These are phyloP conservation scores for Xylaria acuta DNA, from an alignment of 495 filamentous ascomycete genomes.

Conservation along the genomic window DNA sequence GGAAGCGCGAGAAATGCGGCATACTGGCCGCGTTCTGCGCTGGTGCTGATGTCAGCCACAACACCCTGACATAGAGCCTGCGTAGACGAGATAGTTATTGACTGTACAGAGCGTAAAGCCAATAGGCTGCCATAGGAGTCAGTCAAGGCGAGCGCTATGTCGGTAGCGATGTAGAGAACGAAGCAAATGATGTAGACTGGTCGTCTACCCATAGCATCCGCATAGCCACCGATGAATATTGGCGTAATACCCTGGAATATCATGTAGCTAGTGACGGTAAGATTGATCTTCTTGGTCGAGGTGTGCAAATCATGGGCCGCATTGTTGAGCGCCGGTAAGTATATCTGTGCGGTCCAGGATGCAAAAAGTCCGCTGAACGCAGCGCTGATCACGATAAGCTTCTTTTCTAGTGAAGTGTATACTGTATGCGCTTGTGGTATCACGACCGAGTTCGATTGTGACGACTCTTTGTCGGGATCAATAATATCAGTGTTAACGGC, in stretches of 20 bases:
- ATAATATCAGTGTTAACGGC: background rate
- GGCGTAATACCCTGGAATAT: slow-evolving; percentile 66
- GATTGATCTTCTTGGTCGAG: slow-evolving; percentile 60
- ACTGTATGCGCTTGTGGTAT: slow-evolving; percentile 51
- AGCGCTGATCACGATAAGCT: slow-evolving; percentile 65
- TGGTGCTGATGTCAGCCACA: slow-evolving; percentile 59
- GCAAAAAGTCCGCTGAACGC: slow-evolving; percentile 70
- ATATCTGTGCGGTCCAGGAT: slow-evolving; percentile 70
- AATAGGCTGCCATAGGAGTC: slow-evolving; percentile 57
- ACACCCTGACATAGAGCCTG: slow-evolving; percentile 63
- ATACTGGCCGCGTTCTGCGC: slow-evolving; percentile 59
- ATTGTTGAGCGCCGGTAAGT: slow-evolving; percentile 69
- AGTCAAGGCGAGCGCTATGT: slow-evolving; percentile 61
- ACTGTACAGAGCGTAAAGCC: slow-evolving; percentile 62
- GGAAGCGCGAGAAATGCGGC: slow-evolving; percentile 49
- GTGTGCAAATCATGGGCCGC: slow-evolving; percentile 60
- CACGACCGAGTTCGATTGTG: background rate
- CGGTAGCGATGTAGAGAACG: slow-evolving; percentile 61
- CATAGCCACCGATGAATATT: slow-evolving; percentile 61
- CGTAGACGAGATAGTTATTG: slow-evolving; percentile 57
- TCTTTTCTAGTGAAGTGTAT: slow-evolving; percentile 62
- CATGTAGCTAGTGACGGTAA: slow-evolving; percentile 67
- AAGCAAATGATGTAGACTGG: slow-evolving; percentile 63
- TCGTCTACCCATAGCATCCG: slow-evolving; percentile 61
- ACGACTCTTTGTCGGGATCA: background rate